A percentile compares a stretch with the other conserved stretches of the same genome.
phyloP scores from a whole-genome alignment of 768 basidiomycete genomes.

The Cyathus striatus region DNA sequence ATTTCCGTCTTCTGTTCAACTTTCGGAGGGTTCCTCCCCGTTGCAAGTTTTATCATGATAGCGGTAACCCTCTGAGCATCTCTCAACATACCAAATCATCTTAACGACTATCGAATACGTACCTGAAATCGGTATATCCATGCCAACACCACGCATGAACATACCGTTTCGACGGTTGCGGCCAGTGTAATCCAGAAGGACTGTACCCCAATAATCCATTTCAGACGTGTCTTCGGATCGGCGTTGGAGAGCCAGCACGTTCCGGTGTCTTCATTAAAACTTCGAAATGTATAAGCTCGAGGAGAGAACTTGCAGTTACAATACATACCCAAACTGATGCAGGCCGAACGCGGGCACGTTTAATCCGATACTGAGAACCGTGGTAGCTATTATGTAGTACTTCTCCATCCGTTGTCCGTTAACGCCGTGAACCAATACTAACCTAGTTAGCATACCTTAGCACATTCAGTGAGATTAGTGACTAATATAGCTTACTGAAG shows the following conservation, averaged over 20 bases:
- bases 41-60: too few species aligned
- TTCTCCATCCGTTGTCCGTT: constrained; percentile 21
- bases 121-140: constrained; percentile 15
- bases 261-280: constrained; percentile 7
- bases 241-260: constrained; percentile 17
- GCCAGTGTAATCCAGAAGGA: constrained; percentile 17
- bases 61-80: not conserved
- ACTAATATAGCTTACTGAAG: constrained; percentile 13
- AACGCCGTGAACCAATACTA: constrained; percentile 17
- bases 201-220: constrained; percentile 18
- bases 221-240: constrained; percentile 7
- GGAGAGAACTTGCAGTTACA: not conserved
- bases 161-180: constrained; percentile 12
- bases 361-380: constrained; percentile 9
- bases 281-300: too few species aligned
- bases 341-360: constrained; percentile 14
- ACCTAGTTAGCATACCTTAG: constrained; percentile 1
- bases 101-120: too few species aligned
- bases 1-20: not conserved
- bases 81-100: too few species aligned
- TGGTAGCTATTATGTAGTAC: constrained; percentile 15
- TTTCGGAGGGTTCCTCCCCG: not conserved
- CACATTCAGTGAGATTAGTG: not conserved
- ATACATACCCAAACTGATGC: constrained; percentile 16
- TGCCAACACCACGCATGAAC: constrained; percentile 10